Evolutionary conservation across 225 moss, liverwort and hornwort species (phyloP).

Genomic region (Sphagnum tenellum): DNA sequence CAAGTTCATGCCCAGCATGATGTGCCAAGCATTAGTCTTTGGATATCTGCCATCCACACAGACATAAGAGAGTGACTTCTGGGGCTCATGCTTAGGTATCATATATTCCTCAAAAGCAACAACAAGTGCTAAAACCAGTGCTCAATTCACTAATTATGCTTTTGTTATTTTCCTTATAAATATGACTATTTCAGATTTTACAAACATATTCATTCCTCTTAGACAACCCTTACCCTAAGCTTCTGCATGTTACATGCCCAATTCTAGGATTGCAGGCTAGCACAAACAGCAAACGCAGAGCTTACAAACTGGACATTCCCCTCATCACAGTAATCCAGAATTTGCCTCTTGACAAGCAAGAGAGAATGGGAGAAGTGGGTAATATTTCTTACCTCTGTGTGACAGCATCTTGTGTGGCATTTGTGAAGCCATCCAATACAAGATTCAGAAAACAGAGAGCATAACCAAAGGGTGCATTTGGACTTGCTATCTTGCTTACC

Average conservation of each 20-base stretch:
- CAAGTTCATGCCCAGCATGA: constrained; percentile 98
- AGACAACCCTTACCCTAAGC: no score
- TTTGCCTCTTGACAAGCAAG: background rate
- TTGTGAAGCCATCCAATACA: constrained; percentile 86
- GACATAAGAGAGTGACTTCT: background rate
- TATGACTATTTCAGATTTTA: no score
- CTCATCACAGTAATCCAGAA: background rate
- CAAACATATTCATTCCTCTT: no score
- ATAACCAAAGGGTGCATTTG: constrained; percentile 84
- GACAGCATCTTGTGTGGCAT: constrained; percentile 89
- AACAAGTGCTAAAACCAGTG: background rate
- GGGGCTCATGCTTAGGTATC: background rate
- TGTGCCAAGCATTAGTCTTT: constrained; percentile 83
- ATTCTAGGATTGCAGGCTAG: background rate
- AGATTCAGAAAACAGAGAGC: constrained; percentile 79
- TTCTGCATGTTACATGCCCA: background rate
- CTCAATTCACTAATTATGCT: no score
- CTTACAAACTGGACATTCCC: background rate
- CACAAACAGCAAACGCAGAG: background rate
- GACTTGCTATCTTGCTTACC: constrained; percentile 63
- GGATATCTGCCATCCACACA: constrained; percentile 57
- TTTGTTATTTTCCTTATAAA: background rate
- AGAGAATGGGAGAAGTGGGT: background rate
- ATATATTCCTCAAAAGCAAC: background rate
- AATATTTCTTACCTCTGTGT: constrained; percentile 41